Conservation (phyloP, 306 rosid species). For the Pterocarpus macrocarpus region DNA sequence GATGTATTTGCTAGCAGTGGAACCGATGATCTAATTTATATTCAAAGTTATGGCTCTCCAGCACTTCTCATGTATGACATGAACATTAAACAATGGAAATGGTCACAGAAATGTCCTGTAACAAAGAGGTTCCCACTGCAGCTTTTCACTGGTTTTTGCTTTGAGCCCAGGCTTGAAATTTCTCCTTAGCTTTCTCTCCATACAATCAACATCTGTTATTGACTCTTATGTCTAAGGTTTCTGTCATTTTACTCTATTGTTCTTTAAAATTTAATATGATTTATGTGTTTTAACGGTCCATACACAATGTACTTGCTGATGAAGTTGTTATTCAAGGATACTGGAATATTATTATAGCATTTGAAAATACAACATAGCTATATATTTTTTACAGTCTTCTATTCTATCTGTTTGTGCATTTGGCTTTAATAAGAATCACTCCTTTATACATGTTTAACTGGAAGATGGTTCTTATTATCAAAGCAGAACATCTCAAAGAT, state of each 20-base stretch:
- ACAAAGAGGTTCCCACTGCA: constrained; percentile 88
- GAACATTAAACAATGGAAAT: constrained; percentile 80
- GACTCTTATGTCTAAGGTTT: constrained; percentile 37
- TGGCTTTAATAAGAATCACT: background rate
- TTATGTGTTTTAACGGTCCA: constrained; percentile 50
- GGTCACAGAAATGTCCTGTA: constrained; percentile 97
- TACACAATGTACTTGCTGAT: constrained; percentile 69
- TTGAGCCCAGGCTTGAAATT: constrained; percentile 91
- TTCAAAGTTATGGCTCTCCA: constrained; percentile 96
- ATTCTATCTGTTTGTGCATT: constrained; percentile 8
- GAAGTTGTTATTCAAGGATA: constrained; percentile 65
- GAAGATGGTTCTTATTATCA: background rate
- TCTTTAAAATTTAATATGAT: constrained; percentile 47
- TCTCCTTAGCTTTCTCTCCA: constrained; percentile 64
- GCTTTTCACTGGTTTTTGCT: constrained; percentile 95
- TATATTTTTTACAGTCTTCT: constrained; percentile 10
- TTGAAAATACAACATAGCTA: constrained; percentile 53
- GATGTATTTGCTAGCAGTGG: constrained; percentile 97
- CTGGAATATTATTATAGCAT: constrained; percentile 63
- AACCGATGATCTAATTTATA: constrained; percentile 75
- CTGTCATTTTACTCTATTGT: constrained; percentile 44
- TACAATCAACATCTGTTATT: constrained; percentile 47
- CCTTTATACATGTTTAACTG: background rate
- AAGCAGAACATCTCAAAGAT: constrained; percentile 21
- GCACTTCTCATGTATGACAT: constrained; percentile 82